Conservation (phyloP, 2,329 filamentous ascomycete genomes). For the Venturia asperata region DNA sequence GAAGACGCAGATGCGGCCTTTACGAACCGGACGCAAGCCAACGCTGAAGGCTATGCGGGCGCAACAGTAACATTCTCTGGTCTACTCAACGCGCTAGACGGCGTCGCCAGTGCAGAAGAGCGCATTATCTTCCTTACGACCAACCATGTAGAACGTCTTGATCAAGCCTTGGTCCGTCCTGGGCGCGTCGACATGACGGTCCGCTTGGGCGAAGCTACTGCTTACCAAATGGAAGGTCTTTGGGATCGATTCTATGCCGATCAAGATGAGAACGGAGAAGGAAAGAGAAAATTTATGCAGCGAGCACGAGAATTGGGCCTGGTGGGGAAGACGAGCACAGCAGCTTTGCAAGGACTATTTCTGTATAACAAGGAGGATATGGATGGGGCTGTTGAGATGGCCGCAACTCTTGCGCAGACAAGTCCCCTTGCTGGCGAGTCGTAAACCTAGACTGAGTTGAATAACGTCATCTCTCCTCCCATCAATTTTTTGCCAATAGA, state of each 20-base stretch:
- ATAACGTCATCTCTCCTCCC: neutral
- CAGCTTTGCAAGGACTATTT: conserved; percentile 88
- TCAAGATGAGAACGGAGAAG: conserved; percentile 56
- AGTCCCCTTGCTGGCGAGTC: neutral
- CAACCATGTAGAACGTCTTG: conserved; percentile 84
- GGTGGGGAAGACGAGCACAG: conserved; percentile 70
- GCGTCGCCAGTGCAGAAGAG: conserved; percentile 90
- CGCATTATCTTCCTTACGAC: conserved; percentile 90
- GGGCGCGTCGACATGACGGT: conserved; percentile 92
- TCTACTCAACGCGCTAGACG: conserved; percentile 64
- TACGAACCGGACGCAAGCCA: conserved; percentile 67
- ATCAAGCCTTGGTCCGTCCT: conserved; percentile 81
- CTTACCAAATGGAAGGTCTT: conserved; percentile 75
- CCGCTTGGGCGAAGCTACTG: conserved; percentile 78
- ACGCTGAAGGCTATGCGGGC: conserved; percentile 76
- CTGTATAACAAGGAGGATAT: conserved; percentile 90
- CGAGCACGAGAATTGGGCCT: conserved; percentile 64
- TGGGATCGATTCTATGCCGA: conserved; percentile 96
- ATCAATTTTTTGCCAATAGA: neutral
- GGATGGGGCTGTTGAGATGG: conserved; percentile 77
- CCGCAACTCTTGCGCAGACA: conserved; percentile 48
- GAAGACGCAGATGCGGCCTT: conserved; percentile 93
- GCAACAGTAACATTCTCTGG: conserved; percentile 92
- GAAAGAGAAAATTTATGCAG: conserved; percentile 62
- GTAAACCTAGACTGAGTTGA: neutral